These are phyloP conservation scores for Diplosphaera chodatii DNA, from an alignment of 139 green algal species.

Conservation along the genomic window DNA sequence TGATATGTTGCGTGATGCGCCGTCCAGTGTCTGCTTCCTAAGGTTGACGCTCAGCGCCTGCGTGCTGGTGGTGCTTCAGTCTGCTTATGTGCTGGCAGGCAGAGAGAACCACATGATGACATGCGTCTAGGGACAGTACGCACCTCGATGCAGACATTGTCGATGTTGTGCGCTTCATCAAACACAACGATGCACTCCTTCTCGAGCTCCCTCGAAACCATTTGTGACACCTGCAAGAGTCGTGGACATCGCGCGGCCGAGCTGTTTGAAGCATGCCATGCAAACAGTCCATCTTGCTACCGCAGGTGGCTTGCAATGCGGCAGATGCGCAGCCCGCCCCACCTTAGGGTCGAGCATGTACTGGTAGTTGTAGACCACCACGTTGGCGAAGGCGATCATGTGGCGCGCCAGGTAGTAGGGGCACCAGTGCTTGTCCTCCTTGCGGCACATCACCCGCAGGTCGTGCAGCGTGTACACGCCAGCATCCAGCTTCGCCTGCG, in stretches of 20 bases:
- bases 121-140: no score
- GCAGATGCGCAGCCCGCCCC: no score
- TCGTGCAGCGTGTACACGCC: slow-evolving; percentile 86
- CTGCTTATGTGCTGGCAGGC: no score
- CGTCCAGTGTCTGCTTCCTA: slow-evolving; percentile 82
- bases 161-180: slow-evolving; percentile 99
- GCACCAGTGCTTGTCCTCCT: slow-evolving; percentile 83
- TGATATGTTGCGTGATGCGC: slow-evolving; percentile 73
- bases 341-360: slow-evolving; percentile 98
- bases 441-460: slow-evolving; percentile 76
- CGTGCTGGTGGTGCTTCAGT: no score
- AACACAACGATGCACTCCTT: slow-evolving; percentile 97
- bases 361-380: slow-evolving; percentile 99
- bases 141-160: slow-evolving; percentile 99
- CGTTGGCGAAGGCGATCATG: slow-evolving; percentile 93
- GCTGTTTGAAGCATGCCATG: no score
- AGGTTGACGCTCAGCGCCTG: slow-evolving; percentile 67
- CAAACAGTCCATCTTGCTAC: no score
- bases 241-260: no score
- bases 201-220: slow-evolving; percentile 96
- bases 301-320: no score
- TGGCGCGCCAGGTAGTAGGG: slow-evolving; percentile 97
- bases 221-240: slow-evolving; percentile 51
- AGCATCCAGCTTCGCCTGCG: slow-evolving; percentile 18
- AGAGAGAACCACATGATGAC: no score